A percentile compares a stretch with the other conserved stretches of the same genome.
Conservation (phyloP, 768 basidiomycete genomes). For the Lactifluus subvellereus region DNA sequence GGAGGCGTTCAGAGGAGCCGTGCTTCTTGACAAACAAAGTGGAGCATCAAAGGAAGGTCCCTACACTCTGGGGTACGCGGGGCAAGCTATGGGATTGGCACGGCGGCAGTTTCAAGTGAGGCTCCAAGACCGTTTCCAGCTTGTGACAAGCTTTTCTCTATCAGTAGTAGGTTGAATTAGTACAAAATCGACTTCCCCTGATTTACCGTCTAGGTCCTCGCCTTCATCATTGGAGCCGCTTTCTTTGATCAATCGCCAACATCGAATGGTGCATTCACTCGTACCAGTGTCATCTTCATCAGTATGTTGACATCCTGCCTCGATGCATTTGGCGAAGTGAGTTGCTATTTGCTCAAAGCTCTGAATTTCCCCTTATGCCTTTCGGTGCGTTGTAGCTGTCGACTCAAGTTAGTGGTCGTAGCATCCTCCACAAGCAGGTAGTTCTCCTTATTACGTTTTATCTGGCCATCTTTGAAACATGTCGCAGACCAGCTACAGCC, state of each 20-base stretch:
- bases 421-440: slow-evolving; percentile 63
- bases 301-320: slow-evolving; percentile 61
- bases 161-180: slow-evolving; percentile 43
- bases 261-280: slow-evolving; percentile 79
- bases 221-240: slow-evolving; percentile 66
- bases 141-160: slow-evolving; percentile 63
- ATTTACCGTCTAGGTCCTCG: slow-evolving; percentile 39
- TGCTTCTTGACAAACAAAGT: slow-evolving; percentile 69
- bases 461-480: neutral
- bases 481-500: slow-evolving; percentile 47
- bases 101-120: slow-evolving; percentile 68
- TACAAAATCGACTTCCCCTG: neutral
- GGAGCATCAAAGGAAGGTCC: slow-evolving; percentile 74
- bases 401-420: slow-evolving; percentile 72
- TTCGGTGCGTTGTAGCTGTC: slow-evolving; percentile 43
- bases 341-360: slow-evolving; percentile 4
- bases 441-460: slow-evolving; percentile 14
- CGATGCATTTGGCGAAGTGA: slow-evolving; percentile 66
- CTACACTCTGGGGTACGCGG: slow-evolving; percentile 73
- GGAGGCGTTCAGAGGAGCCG: slow-evolving; percentile 68
- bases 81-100: slow-evolving; percentile 67
- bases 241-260: slow-evolving; percentile 70
- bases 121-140: slow-evolving; percentile 72
- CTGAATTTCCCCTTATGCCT: neutral
- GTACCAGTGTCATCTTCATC: slow-evolving; percentile 75